phyloP scores from a whole-genome alignment of 2,329 filamentous ascomycete genomes.

The Harringtonia aguacate region DNA sequence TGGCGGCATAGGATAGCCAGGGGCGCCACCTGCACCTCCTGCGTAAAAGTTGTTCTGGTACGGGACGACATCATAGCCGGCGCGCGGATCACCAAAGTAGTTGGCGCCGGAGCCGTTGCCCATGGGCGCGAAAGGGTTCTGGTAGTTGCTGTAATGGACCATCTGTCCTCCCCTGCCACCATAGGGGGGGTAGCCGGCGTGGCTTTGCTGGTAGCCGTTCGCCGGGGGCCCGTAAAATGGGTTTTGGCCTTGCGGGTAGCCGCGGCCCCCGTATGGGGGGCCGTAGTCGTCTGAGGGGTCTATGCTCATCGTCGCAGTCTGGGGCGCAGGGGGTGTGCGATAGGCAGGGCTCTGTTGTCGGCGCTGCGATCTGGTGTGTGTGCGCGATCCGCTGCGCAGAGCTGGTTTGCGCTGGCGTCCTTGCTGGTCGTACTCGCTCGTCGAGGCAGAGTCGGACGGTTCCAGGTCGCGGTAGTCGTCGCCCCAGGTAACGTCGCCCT shows the following conservation, averaged over 20 bases:
- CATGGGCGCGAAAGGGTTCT: slow-evolving; percentile 12
- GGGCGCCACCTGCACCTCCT: too few relatives aligned
- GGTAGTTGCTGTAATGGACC: slow-evolving; percentile 31
- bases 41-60: slow-evolving; percentile 29
- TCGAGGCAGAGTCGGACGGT: slow-evolving; percentile 49
- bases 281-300: slow-evolving; percentile 55
- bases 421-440: slow-evolving; percentile 21
- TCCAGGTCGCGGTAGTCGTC: slow-evolving; percentile 39
- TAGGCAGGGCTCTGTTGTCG: slow-evolving; percentile 19
- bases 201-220: slow-evolving; percentile 34
- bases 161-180: slow-evolving; percentile 26
- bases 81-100: slow-evolving; percentile 29
- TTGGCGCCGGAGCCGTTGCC: slow-evolving; percentile 27
- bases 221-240: slow-evolving; percentile 18
- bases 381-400: slow-evolving; percentile 26
- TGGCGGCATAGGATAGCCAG: slow-evolving; percentile 23
- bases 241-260: slow-evolving; percentile 17
- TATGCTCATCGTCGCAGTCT: slow-evolving; percentile 48
- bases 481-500: slow-evolving; percentile 17
- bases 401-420: slow-evolving; percentile 23
- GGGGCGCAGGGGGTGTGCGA: slow-evolving; percentile 21
- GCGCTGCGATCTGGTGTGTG: slow-evolving; percentile 24
- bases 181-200: slow-evolving; percentile 28
- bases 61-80: slow-evolving; percentile 39
- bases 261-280: slow-evolving; percentile 19